phyloP scores from a whole-genome alignment of 2,329 filamentous ascomycete genomes.

The Madurella fahalii region DNA sequence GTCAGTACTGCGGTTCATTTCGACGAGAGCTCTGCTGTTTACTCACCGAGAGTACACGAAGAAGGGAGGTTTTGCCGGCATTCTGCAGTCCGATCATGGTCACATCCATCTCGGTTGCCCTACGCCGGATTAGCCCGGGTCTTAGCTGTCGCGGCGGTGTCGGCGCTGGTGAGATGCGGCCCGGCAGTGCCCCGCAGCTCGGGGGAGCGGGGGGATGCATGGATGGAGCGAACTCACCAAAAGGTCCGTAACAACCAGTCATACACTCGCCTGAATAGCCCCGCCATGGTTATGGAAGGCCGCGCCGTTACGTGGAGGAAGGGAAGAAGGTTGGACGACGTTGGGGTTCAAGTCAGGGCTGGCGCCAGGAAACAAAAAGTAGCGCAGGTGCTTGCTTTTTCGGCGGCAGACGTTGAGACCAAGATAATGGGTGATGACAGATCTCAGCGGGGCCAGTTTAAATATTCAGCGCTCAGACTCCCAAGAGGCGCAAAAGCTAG shows the following conservation, averaged over 20 bases:
- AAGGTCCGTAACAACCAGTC: constrained; percentile 98
- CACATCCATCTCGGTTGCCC: constrained; percentile 99
- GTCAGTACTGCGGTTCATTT: constrained; percentile 15
- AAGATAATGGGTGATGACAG: constrained; percentile 18
- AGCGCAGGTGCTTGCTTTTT: constrained; percentile 13
- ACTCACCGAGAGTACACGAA: constrained; percentile 91
- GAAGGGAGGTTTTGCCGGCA: constrained; percentile 92
- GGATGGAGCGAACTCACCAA: constrained; percentile 61
- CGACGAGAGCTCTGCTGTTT: background rate
- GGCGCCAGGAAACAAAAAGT: constrained; percentile 5
- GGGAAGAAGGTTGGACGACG: constrained; percentile 1
- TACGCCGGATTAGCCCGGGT: constrained; percentile 36
- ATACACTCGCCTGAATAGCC: constrained; percentile 90
- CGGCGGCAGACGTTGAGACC: background rate
- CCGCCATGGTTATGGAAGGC: constrained; percentile 62
- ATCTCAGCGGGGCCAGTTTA: constrained; percentile 32
- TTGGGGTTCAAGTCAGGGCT: background rate
- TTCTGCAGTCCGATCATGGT: constrained; percentile 99
- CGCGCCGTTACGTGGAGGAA: background rate
- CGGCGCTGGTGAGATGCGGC: constrained; percentile 23
- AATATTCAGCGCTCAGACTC: constrained; percentile 37
- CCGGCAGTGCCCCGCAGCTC: constrained; percentile 27
- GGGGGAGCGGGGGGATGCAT: constrained; percentile 16
- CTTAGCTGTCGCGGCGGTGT: constrained; percentile 1
- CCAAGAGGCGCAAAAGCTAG: constrained; percentile 23